phyloP scores from a whole-genome alignment of 805 yeast species.

The Lipomyces orientalis region DNA sequence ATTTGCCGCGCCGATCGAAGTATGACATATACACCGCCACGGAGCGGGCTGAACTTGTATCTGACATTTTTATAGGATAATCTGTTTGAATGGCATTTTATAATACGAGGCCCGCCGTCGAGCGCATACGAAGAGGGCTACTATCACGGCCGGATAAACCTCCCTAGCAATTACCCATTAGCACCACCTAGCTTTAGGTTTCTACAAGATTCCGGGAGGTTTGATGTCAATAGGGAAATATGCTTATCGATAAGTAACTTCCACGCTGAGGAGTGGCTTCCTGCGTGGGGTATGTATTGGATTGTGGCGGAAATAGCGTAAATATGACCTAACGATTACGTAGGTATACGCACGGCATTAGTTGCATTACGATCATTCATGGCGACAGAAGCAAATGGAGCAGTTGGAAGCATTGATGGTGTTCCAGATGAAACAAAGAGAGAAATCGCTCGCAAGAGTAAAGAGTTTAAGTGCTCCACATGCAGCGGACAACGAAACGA shows the following conservation, averaged over 20 bases:
- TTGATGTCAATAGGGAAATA: constrained; percentile 33
- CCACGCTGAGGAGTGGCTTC: constrained; percentile 37
- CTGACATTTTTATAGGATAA: constrained; percentile 20
- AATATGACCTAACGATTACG: background rate
- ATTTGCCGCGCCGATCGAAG: constrained; percentile 33
- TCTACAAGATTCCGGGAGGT: constrained; percentile 39
- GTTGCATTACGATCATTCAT: constrained; percentile 33
- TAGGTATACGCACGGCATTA: constrained; percentile 33
- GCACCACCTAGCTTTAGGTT: constrained; percentile 65
- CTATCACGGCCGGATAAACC: constrained; percentile 84
- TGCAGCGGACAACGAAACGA: constrained; percentile 24
- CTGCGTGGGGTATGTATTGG: constrained; percentile 32
- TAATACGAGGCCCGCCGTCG: constrained; percentile 88
- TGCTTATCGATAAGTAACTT: constrained; percentile 36
- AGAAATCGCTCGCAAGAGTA: constrained; percentile 27
- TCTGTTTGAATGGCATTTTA: constrained; percentile 72
- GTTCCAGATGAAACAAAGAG: constrained; percentile 30
- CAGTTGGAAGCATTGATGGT: constrained; percentile 34
- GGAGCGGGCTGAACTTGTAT: background rate
- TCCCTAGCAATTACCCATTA: constrained; percentile 87
- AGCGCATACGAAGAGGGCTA: constrained; percentile 88
- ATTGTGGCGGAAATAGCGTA: background rate
- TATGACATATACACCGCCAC: background rate
- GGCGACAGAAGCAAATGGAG: constrained; percentile 34
- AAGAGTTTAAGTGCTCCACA: constrained; percentile 12